A percentile compares a stretch with the other conserved stretches of the same genome.
Evolutionary conservation across 2,329 filamentous ascomycete species (phyloP).

Genomic region (Fusarium sp.): DNA sequence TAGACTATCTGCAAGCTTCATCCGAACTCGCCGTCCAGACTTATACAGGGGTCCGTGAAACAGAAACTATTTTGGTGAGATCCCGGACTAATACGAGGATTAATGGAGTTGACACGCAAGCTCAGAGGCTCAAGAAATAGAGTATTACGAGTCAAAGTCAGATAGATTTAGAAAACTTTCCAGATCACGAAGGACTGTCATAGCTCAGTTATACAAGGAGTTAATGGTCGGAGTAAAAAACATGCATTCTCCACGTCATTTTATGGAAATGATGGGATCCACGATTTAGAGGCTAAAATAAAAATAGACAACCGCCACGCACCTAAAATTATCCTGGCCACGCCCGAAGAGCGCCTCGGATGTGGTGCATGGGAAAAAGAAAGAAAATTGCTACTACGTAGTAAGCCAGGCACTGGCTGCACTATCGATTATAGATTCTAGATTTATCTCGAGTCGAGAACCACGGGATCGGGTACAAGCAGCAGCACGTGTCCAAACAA

Average conservation of each 20-base stretch:
- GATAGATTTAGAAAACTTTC: not conserved
- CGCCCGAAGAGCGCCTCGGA: too few species aligned
- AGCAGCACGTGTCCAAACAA: conserved; percentile 35
- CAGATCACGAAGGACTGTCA: not conserved
- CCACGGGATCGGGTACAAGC: conserved; percentile 32
- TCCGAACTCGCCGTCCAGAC: conserved; percentile 17
- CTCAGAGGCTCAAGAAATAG: not conserved
- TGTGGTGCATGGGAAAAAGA: not conserved
- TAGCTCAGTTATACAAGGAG: not conserved
- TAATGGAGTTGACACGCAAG: conserved; percentile 21
- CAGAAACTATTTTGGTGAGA: conserved; percentile 6
- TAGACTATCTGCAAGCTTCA: conserved; percentile 3
- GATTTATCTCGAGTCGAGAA: not conserved
- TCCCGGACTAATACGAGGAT: conserved; percentile 18
- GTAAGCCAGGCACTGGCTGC: conserved; percentile 15
- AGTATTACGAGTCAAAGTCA: not conserved
- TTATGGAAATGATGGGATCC: conserved; percentile 12
- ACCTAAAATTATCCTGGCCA: conserved; percentile 34
- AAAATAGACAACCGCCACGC: conserved; percentile 14
- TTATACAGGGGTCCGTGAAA: conserved; percentile 17
- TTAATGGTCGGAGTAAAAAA: not conserved
- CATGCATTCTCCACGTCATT: conserved; percentile 24
- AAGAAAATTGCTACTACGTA: too few species aligned
- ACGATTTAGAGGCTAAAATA: conserved; percentile 25
- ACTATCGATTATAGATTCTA: conserved; percentile 18